A percentile compares a stretch with the other conserved stretches of the same genome.
Conservation (phyloP, 1,284 basidiomycete species). For the Trametes polyzona region DNA sequence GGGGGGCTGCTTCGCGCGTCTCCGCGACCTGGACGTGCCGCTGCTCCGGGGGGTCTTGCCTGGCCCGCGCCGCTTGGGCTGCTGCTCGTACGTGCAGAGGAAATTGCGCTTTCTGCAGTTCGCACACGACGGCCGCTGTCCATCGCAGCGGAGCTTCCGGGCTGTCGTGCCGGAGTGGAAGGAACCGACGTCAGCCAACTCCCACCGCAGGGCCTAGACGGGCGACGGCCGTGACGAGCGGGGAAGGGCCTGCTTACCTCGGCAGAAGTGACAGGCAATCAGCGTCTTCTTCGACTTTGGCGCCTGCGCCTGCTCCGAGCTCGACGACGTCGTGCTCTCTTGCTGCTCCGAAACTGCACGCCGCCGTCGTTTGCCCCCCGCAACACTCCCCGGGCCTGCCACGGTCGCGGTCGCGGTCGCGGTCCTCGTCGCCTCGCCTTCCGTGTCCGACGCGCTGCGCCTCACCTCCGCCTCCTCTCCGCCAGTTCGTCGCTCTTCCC, state of each 20-base stretch:
- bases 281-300: conserved; percentile 51
- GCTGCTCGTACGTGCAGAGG: conserved; percentile 58
- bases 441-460: conserved; percentile 7
- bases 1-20: not conserved
- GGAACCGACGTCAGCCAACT: conserved; percentile 15
- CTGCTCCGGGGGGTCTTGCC: conserved; percentile 70
- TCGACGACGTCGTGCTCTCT: conserved; percentile 21
- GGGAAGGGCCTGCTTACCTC: conserved; percentile 51
- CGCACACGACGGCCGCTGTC: conserved; percentile 58
- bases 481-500: not conserved
- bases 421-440: conserved; percentile 1
- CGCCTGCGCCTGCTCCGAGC: conserved; percentile 27
- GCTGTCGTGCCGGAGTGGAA: conserved; percentile 41
- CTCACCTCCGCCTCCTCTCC: conserved; percentile 2
- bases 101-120: conserved; percentile 56
- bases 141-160: conserved; percentile 75
- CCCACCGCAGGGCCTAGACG: conserved; percentile 1
- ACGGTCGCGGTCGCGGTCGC: conserved; percentile 4
- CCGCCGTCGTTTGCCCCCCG: conserved; percentile 7
- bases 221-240: conserved; percentile 11
- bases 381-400: not conserved
- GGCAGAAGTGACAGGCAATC: conserved; percentile 74
- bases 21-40: conserved; percentile 22
- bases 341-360: conserved; percentile 16
- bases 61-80: conserved; percentile 64